Base-by-base conservation (phyloP, 2,329 filamentous ascomycete species). In the Alternaria incomplexa region DNA sequence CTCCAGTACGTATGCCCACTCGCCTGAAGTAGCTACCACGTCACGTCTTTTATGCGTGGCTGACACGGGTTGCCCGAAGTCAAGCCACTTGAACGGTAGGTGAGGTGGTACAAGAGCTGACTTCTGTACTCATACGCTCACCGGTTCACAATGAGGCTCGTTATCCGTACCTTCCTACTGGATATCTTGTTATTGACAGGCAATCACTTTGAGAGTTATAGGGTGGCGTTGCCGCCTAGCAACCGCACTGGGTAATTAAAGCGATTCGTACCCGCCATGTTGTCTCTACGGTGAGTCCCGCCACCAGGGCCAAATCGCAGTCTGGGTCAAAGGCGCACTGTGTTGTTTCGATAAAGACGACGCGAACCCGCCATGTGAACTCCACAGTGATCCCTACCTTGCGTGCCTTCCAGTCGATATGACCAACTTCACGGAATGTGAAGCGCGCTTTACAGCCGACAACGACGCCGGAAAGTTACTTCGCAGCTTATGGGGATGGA, bases 401-500 rank as follows among this genome's bases (percentile, higher is more conserved):
- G 43, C 30, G 13, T 2, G 32, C 40, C 45, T 8, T 48, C 20
- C 25, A 25, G 22, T 22, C 36, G 52, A 55, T 17, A 55, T 44
- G 52, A 15, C 36, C 10, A 22, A 45, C 52, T 44, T 55, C 12
- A 25, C 8, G 15, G 36, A 55, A 22, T 67, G 65, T 30, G 50
- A 13, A 13, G 17, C 20, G 17, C 36, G 28, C 26, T 69, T 53
- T 17, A 25, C 50, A 17, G 57, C 57, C 22, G 43, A 65, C 20
- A 66, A 43, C 4, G 0, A 46, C 11, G 26, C 47, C 8, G 56
- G 58, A 17, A 56, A 65, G 15, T 43, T 56, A 7, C 62, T 71
- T 1, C 71, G 67, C 12, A 25, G 25, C 0, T 22, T 26, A 40
- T 77, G 64, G 52, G 63, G 67, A 20, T 78, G 69, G 66, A 56